These are phyloP conservation scores for Solanum etuberosum DNA, from an alignment of 257 asterid species.

Conservation along the genomic window DNA sequence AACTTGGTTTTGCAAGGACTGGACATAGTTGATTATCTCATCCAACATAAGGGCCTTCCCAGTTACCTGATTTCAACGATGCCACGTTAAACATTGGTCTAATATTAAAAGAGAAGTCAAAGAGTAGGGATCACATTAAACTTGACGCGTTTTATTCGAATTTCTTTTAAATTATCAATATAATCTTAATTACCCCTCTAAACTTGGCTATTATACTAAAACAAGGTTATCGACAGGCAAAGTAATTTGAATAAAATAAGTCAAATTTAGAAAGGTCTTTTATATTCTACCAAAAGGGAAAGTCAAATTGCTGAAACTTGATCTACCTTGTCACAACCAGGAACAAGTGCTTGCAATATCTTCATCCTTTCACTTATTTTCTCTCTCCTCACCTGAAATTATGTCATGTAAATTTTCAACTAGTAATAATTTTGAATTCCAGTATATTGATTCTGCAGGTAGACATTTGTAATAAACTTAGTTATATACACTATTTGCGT, in stretches of 20 bases:
- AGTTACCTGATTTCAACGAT: slow-evolving; percentile 47
- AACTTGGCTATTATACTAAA: not conserved
- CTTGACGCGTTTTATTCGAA: not conserved
- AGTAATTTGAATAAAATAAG: not conserved
- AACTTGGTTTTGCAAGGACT: slow-evolving; percentile 83
- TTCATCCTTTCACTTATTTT: slow-evolving; percentile 80
- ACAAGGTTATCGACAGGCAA: not conserved
- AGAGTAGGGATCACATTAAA: not conserved
- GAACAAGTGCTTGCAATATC: slow-evolving; percentile 64
- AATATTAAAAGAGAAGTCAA: not conserved
- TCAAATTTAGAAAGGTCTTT: not conserved
- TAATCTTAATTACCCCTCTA: not conserved
- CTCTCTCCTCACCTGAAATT: slow-evolving; percentile 60
- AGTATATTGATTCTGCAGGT: not conserved
- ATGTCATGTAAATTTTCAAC: not conserved
- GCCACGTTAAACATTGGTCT: slow-evolving; percentile 11
- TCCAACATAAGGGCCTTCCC: slow-evolving; percentile 97
- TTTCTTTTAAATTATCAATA: not conserved
- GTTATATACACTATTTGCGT: not conserved
- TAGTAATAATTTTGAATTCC: not conserved
- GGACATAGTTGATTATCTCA: slow-evolving; percentile 82
- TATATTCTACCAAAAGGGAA: not conserved
- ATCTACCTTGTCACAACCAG: slow-evolving; percentile 81
- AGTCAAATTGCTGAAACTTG: not conserved
- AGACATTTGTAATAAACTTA: not conserved